phyloP scores from a whole-genome alignment of 2,329 filamentous ascomycete genomes.

The Sporothrix humicola region DNA sequence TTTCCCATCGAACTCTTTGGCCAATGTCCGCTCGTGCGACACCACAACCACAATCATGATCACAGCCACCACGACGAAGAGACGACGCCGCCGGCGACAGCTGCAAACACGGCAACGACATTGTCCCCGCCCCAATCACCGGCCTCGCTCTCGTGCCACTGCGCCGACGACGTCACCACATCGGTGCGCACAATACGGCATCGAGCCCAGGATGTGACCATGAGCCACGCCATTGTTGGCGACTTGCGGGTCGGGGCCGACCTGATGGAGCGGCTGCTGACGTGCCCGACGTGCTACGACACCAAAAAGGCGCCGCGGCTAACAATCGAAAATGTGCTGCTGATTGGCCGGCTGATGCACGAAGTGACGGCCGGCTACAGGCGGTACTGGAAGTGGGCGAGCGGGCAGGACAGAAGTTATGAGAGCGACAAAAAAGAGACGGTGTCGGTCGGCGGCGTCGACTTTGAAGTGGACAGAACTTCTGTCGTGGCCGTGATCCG shows the following conservation, averaged over 20 bases:
- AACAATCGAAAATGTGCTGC: constrained; percentile 31
- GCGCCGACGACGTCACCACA: constrained; percentile 19
- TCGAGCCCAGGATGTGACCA: not conserved
- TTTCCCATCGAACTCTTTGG: constrained; percentile 28
- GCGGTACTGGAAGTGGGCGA: constrained; percentile 29
- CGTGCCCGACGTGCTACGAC: constrained; percentile 30
- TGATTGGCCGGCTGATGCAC: constrained; percentile 30
- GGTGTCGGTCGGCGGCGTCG: not conserved
- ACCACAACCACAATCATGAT: not conserved
- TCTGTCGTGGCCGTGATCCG: constrained; percentile 11
- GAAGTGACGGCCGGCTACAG: constrained; percentile 30
- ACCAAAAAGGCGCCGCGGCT: constrained; percentile 29
- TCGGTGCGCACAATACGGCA: constrained; percentile 16
- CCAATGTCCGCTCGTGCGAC: not conserved
- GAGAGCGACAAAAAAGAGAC: not conserved
- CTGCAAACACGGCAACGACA: not conserved
- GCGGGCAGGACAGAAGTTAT: not conserved
- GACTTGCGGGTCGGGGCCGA: constrained; percentile 28
- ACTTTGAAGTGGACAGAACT: constrained; percentile 7
- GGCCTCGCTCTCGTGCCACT: not conserved
- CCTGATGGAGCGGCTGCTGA: constrained; percentile 25
- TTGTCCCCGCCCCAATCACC: not conserved
- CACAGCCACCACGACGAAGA: not conserved
- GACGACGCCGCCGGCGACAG: not conserved
- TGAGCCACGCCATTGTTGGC: constrained; percentile 27